Conservation (phyloP, 352 stramenopile species). For the Thraustochytrium striatum region DNA sequence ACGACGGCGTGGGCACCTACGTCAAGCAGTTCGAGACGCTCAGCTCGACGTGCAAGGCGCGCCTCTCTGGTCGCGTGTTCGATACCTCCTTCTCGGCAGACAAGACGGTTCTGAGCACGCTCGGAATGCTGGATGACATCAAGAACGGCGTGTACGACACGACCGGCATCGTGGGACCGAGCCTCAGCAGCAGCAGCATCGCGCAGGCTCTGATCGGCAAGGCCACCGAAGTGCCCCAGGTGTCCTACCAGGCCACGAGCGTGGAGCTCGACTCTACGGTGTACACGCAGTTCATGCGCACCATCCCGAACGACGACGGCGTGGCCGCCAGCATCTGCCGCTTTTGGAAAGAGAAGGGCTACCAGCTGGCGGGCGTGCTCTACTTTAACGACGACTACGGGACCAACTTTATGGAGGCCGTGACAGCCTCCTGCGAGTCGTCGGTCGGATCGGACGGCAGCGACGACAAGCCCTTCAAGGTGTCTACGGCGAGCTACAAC, state of each 20-base stretch:
- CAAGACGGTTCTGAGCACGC: neutral
- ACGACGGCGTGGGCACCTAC: neutral
- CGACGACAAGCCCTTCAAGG: too few relatives aligned
- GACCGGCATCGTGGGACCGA: neutral
- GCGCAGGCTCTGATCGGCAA: neutral
- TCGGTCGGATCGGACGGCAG: too few relatives aligned
- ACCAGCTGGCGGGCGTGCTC: constrained; percentile 2
- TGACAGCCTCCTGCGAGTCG: too few relatives aligned
- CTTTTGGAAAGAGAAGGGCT: neutral
- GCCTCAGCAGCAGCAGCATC: neutral
- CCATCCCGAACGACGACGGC: constrained; percentile 30
- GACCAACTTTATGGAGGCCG: constrained; percentile 36
- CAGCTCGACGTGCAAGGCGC: neutral
- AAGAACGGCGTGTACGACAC: neutral
- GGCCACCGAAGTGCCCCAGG: neutral
- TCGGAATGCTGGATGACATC: neutral
- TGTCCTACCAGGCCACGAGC: constrained; percentile 42
- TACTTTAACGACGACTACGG: constrained; percentile 48
- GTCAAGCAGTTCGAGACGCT: neutral
- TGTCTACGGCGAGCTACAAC: neutral
- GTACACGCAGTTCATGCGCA: constrained; percentile 27
- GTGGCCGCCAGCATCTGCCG: neutral
- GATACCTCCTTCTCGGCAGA: neutral
- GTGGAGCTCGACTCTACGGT: constrained; percentile 33
- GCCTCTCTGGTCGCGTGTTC: neutral